Conservation (phyloP, 257 asterid species). For the Nicotiana attenuata region DNA sequence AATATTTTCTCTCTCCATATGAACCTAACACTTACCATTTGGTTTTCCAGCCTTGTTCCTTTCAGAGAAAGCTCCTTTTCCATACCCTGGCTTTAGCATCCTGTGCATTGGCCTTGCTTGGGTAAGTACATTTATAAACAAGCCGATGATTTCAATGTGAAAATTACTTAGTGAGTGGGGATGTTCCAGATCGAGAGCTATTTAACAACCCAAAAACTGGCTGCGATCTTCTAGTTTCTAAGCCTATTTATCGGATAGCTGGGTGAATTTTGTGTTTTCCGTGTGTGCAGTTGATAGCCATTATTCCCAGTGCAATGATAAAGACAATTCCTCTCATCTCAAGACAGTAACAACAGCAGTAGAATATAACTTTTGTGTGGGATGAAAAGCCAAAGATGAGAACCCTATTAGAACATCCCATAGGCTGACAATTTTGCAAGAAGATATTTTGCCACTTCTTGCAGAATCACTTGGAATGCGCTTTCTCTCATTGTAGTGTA, state of each 20-base stretch:
- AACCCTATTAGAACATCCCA: background rate
- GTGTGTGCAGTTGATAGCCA: constrained; percentile 20
- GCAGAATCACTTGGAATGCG: background rate
- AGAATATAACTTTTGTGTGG: background rate
- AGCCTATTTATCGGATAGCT: background rate
- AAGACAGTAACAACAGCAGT: background rate
- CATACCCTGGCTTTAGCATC: constrained; percentile 24
- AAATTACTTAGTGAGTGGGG: background rate
- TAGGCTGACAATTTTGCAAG: background rate
- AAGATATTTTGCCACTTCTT: background rate
- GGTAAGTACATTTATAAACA: constrained; percentile 5
- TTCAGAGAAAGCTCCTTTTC: constrained; percentile 18
- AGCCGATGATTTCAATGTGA: background rate
- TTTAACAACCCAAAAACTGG: background rate
- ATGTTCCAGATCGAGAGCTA: background rate
- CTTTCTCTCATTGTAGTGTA: background rate
- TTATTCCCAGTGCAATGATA: constrained; percentile 20
- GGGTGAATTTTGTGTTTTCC: background rate
- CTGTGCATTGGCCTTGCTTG: constrained; percentile 25
- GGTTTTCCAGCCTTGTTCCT: constrained; percentile 20
- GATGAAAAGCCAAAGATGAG: background rate
- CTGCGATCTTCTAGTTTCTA: background rate
- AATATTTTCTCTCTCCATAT: background rate
- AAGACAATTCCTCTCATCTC: background rate
- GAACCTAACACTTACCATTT: background rate